Conservation (phyloP, 257 asterid genomes). For the Nicotiana attenuata region DNA sequence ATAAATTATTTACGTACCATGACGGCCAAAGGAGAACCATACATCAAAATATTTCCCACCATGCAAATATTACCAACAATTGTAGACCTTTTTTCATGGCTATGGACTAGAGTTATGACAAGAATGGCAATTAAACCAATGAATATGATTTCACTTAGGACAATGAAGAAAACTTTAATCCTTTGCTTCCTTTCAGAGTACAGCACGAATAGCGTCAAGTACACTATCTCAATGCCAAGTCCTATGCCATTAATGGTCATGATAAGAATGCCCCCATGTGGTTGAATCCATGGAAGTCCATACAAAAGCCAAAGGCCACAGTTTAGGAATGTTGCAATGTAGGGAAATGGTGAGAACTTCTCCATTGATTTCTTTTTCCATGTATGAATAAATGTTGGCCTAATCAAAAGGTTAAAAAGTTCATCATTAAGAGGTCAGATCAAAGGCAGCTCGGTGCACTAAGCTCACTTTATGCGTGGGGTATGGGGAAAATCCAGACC, state of each 20-base stretch:
- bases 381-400: conserved; percentile 61
- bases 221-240: conserved; percentile 44
- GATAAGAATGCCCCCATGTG: conserved; percentile 47
- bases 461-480: too few relatives aligned
- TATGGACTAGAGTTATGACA: conserved; percentile 24
- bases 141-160: conserved; percentile 37
- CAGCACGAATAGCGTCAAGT: conserved; percentile 33
- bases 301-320: conserved; percentile 76
- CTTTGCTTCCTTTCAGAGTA: conserved; percentile 42
- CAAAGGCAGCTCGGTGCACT: too few relatives aligned
- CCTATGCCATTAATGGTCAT: conserved; percentile 66
- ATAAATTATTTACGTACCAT: conserved; percentile 37
- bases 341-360: conserved; percentile 64
- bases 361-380: conserved; percentile 61
- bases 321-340: conserved; percentile 58
- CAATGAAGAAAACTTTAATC: conserved; percentile 27
- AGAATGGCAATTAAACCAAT: conserved; percentile 45
- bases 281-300: conserved; percentile 77
- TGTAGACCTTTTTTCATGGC: conserved; percentile 5
- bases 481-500: too few relatives aligned
- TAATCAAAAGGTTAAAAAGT: conserved; percentile 1
- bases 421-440: neutral
- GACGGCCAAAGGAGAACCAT: conserved; percentile 69
- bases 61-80: conserved; percentile 63
- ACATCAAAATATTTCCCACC: conserved; percentile 66